Base-by-base conservation (phyloP, 106 monocot species). In the Allium sativum region DNA sequence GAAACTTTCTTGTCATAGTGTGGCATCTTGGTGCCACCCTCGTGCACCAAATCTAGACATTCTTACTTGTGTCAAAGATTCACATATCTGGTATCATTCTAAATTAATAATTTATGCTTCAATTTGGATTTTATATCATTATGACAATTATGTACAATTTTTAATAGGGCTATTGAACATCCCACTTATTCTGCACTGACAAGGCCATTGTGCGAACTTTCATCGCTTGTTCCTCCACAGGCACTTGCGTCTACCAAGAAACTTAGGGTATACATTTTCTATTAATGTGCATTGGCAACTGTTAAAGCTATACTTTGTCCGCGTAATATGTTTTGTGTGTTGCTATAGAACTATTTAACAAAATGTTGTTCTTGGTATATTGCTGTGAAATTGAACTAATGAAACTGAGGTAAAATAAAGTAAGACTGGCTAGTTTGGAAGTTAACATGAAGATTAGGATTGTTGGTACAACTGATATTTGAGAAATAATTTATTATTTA, bases 41-140 rank as follows among this genome's bases (percentile, higher is more conserved):
- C 91, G 96, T 15, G 96, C 96, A 64, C 96, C 91, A 69, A 96
- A 88, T 65, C 91, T 96, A 71, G 96, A 96, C 75, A 96, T 96
- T 75, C 87, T 96, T 56, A 91, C 96, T 69, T 96, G 96, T 67
- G 96, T 96, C 31, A 96, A 87, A 82, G 96, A 96, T 72, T 96
- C 96, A 73, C 96, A 96, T 85, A 96, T 96, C 48, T 96, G 96
- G 96, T 96, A 87, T 58, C 47, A 62, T 48, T 48, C 47, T 48
- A 21, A 9, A 47, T 31, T 8, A 46, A 45, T 19, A 61, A n/a
- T 12, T 20, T 62, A 21, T 46, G 12, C 21, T 62, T 62, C 12
- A 17, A 16, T 54, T 64, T 46, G 15, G 17, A 44, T 20, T 42
- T 15, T 53, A 53, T 71, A 22, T 9, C 19, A 31, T 31, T 31